Evolutionary conservation across 176 grass and related monocot genomes (phyloP), one percentile per base, ranked within the genome.

Genomic region (Musa itinerans): DNA sequence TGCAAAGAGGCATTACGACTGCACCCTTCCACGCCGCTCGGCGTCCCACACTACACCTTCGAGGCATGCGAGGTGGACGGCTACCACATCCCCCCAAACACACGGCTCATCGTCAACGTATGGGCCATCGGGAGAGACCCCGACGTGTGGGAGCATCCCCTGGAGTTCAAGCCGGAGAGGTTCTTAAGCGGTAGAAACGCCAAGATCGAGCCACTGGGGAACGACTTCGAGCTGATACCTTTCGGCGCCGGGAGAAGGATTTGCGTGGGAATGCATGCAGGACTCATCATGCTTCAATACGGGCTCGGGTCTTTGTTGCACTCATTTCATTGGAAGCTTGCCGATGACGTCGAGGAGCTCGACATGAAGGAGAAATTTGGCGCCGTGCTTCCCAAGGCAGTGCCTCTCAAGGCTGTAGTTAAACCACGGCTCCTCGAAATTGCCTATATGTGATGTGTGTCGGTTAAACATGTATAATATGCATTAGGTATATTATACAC

Each of bases 41-140:
- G 51, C 56, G 54, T 85, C 3, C 83, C 83, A 1, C 73, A 67
- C 25, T 58, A 52, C 50, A 65, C 73, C 22, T 63, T 79, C 10
- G 56, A 80, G 2, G 54, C 66, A 8, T 85, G 83, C 50, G 50
- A 85, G 53, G 58, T 77, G 2, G 66, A 63, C 9, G 55, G 83
- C 14, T 81, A 72, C 65, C 23, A 55, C 21, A 81, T 85, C 56
- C 83, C 83, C 0, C 52, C 69, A 12, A 26, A 76, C 24, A 78
- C 66, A 9, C 23, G 75, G 12, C 64, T 85, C 16, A 17, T 85
- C 0, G 73, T 85, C 11, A 85, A 85, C 64, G 52, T 85, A 2
- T 85, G 83, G 83, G 83, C 83, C 12, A 72, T 85, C 49, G 83
- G 78, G 0, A 62, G 83, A 1, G 78, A 85, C 65, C 78, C 83